Conservation (phyloP, 345 rosid species). For the Melaleuca alternifolia region DNA sequence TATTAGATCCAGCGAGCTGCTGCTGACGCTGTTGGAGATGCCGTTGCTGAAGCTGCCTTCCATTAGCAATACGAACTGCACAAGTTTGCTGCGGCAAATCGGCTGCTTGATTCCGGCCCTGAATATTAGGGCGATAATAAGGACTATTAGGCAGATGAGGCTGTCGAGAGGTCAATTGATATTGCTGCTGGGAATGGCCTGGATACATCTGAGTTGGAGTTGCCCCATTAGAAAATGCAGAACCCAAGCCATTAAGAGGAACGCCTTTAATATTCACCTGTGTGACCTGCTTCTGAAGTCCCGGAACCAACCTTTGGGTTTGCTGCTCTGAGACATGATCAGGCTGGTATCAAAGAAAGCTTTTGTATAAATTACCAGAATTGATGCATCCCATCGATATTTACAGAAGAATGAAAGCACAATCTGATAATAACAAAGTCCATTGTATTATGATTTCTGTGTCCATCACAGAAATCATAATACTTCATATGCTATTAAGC, state of each 20-base stretch:
- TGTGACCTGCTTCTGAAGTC: conserved; percentile 62
- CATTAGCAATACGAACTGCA: conserved; percentile 49
- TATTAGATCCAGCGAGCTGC: conserved; percentile 50
- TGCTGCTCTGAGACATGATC: conserved; percentile 43
- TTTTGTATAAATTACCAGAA: background rate
- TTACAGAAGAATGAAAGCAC: background rate
- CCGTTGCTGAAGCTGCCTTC: conserved; percentile 71
- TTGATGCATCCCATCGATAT: background rate
- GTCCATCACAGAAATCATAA: background rate
- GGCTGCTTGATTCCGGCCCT: conserved; percentile 48
- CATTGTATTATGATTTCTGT: background rate
- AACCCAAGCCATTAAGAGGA: conserved; percentile 54
- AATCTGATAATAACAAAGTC: background rate
- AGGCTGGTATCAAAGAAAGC: conserved; percentile 20
- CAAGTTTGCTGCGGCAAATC: conserved; percentile 62
- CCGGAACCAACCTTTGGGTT: conserved; percentile 45
- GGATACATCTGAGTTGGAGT: conserved; percentile 48
- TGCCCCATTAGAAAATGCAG: conserved; percentile 64
- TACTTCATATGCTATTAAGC: background rate
- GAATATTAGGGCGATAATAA: conserved; percentile 53
- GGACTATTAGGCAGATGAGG: conserved; percentile 47
- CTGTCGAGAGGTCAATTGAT: conserved; percentile 53
- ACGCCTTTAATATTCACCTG: conserved; percentile 60
- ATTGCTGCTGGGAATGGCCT: conserved; percentile 58
- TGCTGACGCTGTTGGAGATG: conserved; percentile 44